These are phyloP conservation scores for Colletotrichum sp. DNA, from an alignment of 2,329 filamentous ascomycete species.

Conservation along the genomic window DNA sequence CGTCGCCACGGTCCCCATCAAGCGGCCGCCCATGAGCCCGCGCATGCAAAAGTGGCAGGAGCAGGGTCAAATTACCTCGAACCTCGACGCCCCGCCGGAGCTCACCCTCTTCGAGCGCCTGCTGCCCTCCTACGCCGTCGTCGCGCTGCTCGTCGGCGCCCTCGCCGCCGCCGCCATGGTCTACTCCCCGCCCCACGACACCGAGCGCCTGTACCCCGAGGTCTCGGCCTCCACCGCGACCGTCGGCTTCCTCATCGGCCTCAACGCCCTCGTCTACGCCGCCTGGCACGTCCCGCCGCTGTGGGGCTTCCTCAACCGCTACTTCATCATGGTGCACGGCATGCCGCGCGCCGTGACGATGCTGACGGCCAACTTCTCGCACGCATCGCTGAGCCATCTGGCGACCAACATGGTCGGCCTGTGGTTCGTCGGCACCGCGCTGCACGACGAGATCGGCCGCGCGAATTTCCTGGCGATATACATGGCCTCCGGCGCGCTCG, in stretches of 20 bases:
- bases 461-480: constrained; percentile 74
- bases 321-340: constrained; percentile 69
- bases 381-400: constrained; percentile 67
- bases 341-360: constrained; percentile 67
- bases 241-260: constrained; percentile 62
- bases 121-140: constrained; percentile 57
- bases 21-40: constrained; percentile 44
- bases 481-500: constrained; percentile 61
- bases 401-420: constrained; percentile 69
- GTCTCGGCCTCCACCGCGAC: constrained; percentile 69
- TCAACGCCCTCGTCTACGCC: constrained; percentile 62
- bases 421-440: constrained; percentile 67
- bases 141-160: constrained; percentile 47
- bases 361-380: constrained; percentile 72
- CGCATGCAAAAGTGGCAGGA: constrained; percentile 46
- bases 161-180: constrained; percentile 49
- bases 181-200: constrained; percentile 42
- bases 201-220: constrained; percentile 61
- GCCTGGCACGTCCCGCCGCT: constrained; percentile 69
- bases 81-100: constrained; percentile 56
- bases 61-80: constrained; percentile 46
- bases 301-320: constrained; percentile 71
- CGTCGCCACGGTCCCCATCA: constrained; percentile 43
- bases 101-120: constrained; percentile 60
- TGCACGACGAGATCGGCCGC: constrained; percentile 75